phyloP scores from a whole-genome alignment of 2,329 filamentous ascomycete species.

The Thelonectria discophora region DNA sequence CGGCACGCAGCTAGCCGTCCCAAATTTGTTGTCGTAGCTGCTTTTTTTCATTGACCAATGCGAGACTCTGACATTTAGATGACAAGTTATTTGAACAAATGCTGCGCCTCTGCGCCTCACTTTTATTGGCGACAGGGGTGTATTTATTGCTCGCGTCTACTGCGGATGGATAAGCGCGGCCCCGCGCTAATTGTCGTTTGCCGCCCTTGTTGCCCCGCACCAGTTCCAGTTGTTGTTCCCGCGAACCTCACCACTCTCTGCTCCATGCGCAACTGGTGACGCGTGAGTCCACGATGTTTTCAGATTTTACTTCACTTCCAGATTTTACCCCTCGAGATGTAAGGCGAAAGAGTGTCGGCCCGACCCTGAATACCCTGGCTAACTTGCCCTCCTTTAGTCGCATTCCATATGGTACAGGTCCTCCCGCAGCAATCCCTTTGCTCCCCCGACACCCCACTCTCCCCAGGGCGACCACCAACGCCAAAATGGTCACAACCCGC shows the following conservation, averaged over 20 bases:
- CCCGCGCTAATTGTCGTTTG: constrained; percentile 25
- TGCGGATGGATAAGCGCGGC: constrained; percentile 29
- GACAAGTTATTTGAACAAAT: constrained; percentile 10
- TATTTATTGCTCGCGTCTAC: constrained; percentile 34
- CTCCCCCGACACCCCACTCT: constrained; percentile 45
- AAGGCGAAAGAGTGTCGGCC: constrained; percentile 43
- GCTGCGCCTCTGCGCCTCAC: neutral
- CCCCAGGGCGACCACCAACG: constrained; percentile 42
- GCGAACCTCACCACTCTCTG: constrained; percentile 20
- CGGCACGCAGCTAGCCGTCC: neutral
- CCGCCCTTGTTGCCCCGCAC: constrained; percentile 34
- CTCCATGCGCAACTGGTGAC: constrained; percentile 7
- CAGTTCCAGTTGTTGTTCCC: constrained; percentile 17
- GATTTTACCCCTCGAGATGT: constrained; percentile 77
- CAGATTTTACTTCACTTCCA: constrained; percentile 64
- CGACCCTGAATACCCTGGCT: neutral
- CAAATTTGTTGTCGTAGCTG: constrained; percentile 6
- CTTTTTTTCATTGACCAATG: constrained; percentile 12
- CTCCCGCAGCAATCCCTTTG: constrained; percentile 62
- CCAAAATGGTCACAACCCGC: constrained; percentile 47
- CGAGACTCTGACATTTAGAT: constrained; percentile 6
- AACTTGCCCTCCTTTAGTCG: constrained; percentile 58
- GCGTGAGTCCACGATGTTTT: constrained; percentile 54
- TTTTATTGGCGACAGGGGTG: constrained; percentile 1
- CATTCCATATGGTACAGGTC: constrained; percentile 79